Conservation (phyloP, 176 grass and related monocot genomes). For the Bolboschoenus planiculmis region DNA sequence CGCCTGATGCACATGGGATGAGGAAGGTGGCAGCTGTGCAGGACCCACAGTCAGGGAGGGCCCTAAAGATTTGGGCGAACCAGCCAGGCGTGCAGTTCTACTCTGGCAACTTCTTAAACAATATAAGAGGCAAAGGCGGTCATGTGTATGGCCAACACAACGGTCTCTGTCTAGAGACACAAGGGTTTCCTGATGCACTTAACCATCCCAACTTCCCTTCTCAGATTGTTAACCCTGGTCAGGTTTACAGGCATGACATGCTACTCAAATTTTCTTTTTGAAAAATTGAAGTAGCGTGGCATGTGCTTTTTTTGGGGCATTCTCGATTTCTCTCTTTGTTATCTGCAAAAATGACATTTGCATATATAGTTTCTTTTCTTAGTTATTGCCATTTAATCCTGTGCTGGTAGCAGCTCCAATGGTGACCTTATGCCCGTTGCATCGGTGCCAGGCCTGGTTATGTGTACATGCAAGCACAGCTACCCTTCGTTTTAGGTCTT, state of each 20-base stretch:
- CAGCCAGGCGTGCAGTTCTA: constrained; percentile 73
- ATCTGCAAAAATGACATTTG: background rate
- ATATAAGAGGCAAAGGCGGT: constrained; percentile 45
- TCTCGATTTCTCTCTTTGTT: background rate
- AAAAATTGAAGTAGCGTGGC: background rate
- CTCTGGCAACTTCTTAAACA: constrained; percentile 44
- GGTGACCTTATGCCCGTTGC: too few relatives aligned
- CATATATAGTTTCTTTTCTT: background rate
- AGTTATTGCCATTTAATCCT: background rate
- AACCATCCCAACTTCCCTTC: constrained; percentile 86
- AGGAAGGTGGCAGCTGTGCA: constrained; percentile 38
- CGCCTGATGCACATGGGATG: constrained; percentile 18
- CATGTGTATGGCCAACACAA: constrained; percentile 32
- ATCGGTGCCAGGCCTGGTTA: too few relatives aligned
- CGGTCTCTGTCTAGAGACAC: constrained; percentile 60
- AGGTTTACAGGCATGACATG: constrained; percentile 66
- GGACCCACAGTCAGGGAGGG: constrained; percentile 39
- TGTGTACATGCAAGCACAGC: too few relatives aligned
- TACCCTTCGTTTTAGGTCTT: too few relatives aligned
- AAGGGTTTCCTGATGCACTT: constrained; percentile 67
- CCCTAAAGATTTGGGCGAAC: constrained; percentile 67
- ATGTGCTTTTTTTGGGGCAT: background rate
- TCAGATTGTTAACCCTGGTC: constrained; percentile 40
- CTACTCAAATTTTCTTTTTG: constrained; percentile 55
- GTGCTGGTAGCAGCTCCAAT: background rate